These are phyloP conservation scores for Capsicum pubescens DNA, from an alignment of 257 asterid genomes.

Conservation along the genomic window DNA sequence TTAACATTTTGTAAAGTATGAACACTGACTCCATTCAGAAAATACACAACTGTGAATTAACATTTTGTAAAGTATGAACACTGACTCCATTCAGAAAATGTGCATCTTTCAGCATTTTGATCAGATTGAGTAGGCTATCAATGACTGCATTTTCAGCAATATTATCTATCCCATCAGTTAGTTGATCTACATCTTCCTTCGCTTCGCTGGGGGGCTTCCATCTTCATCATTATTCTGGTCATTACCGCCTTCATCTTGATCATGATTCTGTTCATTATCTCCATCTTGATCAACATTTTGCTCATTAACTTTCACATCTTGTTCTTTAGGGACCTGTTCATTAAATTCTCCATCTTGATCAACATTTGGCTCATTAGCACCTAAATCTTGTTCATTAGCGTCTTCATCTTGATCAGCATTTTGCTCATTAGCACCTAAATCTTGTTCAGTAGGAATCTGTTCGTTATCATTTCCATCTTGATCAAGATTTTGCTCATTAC, in stretches of 20 bases:
- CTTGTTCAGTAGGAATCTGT: not conserved
- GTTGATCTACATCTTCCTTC: not conserved
- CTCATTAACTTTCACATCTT: not conserved
- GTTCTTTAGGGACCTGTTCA: not conserved
- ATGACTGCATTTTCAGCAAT: not conserved
- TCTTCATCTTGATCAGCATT: not conserved
- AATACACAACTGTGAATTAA: not conserved
- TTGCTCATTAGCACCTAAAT: not conserved
- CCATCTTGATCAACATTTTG: too few species aligned
- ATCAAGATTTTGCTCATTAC: not conserved
- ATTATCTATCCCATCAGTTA: conserved; percentile 4
- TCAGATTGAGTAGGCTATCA: not conserved
- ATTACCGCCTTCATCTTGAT: not conserved
- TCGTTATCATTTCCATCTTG: not conserved
- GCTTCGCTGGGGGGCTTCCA: not conserved
- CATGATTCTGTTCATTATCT: not conserved
- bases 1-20: not conserved
- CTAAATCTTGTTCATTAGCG: not conserved
- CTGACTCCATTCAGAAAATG: not conserved
- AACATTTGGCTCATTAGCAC: not conserved
- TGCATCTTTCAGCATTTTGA: not conserved
- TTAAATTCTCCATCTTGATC: not conserved
- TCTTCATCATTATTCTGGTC: not conserved
- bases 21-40: not conserved
- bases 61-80: not conserved